These are phyloP conservation scores for Gonapodya sp. DNA, from an alignment of 192 early-diverging fungal genomes.

Conservation along the genomic window DNA sequence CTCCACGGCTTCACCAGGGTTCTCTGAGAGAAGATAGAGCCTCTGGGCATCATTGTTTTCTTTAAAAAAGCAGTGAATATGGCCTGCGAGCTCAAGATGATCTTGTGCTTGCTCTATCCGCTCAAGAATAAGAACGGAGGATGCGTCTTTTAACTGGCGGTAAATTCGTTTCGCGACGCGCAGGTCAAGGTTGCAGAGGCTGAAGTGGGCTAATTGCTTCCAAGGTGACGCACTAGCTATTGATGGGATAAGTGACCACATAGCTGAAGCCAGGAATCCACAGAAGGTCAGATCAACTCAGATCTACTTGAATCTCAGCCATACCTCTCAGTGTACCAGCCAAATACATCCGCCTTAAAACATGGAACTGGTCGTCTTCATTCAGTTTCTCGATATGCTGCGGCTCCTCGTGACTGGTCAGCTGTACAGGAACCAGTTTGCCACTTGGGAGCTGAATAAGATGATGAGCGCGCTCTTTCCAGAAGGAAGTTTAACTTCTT, in stretches of 20 bases:
- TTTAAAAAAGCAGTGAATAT: constrained; percentile 33
- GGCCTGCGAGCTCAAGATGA: constrained; percentile 28
- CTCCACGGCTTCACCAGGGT: constrained; percentile 23
- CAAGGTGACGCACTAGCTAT: constrained; percentile 27
- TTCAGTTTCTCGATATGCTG: constrained; percentile 11
- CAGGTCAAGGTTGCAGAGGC: constrained; percentile 31
- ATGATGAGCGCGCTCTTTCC: background rate
- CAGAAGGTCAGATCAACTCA: background rate
- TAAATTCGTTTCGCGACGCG: constrained; percentile 37
- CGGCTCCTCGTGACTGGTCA: constrained; percentile 28
- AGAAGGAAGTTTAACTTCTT: background rate
- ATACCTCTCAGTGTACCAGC: constrained; percentile 32
- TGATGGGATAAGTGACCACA: constrained; percentile 24
- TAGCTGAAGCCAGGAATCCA: constrained; percentile 18
- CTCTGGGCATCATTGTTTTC: constrained; percentile 34
- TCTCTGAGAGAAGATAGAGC: background rate
- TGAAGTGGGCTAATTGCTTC: constrained; percentile 34
- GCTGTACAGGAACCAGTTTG: constrained; percentile 21
- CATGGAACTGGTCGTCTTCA: constrained; percentile 36
- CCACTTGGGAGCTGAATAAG: constrained; percentile 27
- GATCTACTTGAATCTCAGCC: background rate
- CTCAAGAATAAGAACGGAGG: constrained; percentile 35
- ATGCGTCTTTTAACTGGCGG: constrained; percentile 33
- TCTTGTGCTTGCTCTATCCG: constrained; percentile 30
- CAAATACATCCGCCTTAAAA: constrained; percentile 29